Evolutionary conservation across 169 alveolate genomes (phyloP).

Genomic region (Plasmodium chabaudi): DNA sequence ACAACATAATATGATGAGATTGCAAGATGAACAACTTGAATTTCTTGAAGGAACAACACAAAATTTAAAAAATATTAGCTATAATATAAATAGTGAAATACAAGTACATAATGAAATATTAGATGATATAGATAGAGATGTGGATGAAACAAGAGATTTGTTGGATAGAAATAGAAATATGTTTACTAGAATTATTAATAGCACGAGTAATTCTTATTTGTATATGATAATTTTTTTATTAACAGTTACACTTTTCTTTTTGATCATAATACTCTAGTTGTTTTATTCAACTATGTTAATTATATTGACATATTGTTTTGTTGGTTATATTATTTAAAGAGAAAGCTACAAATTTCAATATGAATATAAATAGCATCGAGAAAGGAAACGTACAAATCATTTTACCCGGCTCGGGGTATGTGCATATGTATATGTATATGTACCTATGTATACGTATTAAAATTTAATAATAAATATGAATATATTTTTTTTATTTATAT

Average conservation of each 20-base stretch:
- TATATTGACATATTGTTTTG: too few species aligned
- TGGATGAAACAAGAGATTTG: conserved; percentile 79
- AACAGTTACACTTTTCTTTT: conserved; percentile 74
- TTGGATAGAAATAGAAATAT: conserved; percentile 80
- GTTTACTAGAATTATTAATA: conserved; percentile 76
- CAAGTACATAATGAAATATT: conserved; percentile 80
- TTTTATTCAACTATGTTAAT: neutral
- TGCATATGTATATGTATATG: too few species aligned
- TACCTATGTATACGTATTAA: too few species aligned
- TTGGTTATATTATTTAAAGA: too few species aligned
- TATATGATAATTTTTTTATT: conserved; percentile 77
- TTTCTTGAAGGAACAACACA: conserved; percentile 83
- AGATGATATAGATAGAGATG: conserved; percentile 80
- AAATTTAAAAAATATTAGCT: conserved; percentile 81
- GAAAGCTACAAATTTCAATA: too few species aligned
- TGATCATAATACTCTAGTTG: conserved; percentile 65
- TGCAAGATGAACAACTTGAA: conserved; percentile 83
- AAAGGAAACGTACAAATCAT: too few species aligned
- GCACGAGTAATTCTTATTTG: conserved; percentile 80
- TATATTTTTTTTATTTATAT: too few species aligned
- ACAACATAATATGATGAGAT: conserved; percentile 80
- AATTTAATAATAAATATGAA: too few species aligned
- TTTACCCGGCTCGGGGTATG: too few species aligned
- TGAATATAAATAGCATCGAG: too few species aligned
- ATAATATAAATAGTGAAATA: conserved; percentile 83